These are phyloP conservation scores for Pilasporangium apinafurcum DNA, from an alignment of 352 stramenopile genomes.

Conservation along the genomic window DNA sequence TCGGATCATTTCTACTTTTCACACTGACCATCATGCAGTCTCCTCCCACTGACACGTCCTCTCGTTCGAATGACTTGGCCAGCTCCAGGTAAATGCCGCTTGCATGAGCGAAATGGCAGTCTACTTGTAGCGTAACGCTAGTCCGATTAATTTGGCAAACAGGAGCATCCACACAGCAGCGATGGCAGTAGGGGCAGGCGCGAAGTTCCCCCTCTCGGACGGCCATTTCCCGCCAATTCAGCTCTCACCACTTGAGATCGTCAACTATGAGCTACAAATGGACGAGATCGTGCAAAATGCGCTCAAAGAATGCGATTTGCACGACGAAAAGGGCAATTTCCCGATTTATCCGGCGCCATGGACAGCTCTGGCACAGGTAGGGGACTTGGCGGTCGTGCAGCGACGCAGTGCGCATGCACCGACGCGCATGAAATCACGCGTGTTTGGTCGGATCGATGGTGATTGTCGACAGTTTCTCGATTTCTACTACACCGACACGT, in stretches of 20 bases:
- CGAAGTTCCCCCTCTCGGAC: constrained; percentile 22
- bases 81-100: too few relatives aligned
- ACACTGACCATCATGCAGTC: too few relatives aligned
- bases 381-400: constrained; percentile 17
- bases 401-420: too few relatives aligned
- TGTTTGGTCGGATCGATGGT: constrained; percentile 55
- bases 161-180: too few relatives aligned
- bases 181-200: background rate
- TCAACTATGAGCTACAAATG: constrained; percentile 27
- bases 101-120: too few relatives aligned
- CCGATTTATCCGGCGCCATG: constrained; percentile 11
- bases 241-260: constrained; percentile 17
- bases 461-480: constrained; percentile 63
- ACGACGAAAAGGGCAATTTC: constrained; percentile 25
- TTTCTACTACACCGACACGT: constrained; percentile 58
- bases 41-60: too few relatives aligned
- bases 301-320: constrained; percentile 33
- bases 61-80: too few relatives aligned
- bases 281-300: constrained; percentile 25
- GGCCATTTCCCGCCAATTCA: constrained; percentile 34
- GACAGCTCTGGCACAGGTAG: constrained; percentile 11
- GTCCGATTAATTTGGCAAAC: too few relatives aligned
- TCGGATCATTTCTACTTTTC: too few relatives aligned
- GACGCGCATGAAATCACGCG: constrained; percentile 25
- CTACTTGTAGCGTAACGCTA: too few relatives aligned